phyloP scores from a whole-genome alignment of 1,139 yeast genomes.

The Kurtzmaniella quercitrusa region DNA sequence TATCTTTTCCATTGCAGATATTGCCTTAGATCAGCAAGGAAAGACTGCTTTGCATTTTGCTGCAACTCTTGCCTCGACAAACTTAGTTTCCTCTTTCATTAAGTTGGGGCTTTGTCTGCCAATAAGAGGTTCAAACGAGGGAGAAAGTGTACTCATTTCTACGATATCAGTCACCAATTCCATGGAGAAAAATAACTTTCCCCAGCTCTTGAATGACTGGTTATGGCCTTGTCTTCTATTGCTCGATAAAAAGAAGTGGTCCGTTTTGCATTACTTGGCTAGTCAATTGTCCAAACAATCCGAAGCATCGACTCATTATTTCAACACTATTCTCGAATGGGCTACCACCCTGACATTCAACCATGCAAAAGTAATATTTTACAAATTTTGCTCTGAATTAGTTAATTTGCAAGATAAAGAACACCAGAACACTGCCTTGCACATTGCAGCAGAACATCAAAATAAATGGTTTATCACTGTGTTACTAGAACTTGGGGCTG shows the following conservation, averaged over 20 bases:
- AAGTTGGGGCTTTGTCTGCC: constrained; percentile 37
- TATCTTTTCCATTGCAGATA: constrained; percentile 23
- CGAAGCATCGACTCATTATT: constrained; percentile 56
- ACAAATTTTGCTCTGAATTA: constrained; percentile 60
- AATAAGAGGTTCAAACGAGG: constrained; percentile 36
- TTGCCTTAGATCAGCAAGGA: constrained; percentile 39
- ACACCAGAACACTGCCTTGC: constrained; percentile 85
- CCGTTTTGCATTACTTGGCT: constrained; percentile 37
- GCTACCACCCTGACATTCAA: constrained; percentile 18
- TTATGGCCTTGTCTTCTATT: constrained; percentile 38
- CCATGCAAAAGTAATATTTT: constrained; percentile 40
- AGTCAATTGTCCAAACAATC: constrained; percentile 25
- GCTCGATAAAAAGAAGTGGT: constrained; percentile 29
- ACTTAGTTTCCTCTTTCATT: constrained; percentile 34
- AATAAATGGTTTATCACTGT: constrained; percentile 77
- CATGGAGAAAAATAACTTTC: constrained; percentile 43
- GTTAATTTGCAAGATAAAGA: constrained; percentile 70
- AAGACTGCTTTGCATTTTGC: constrained; percentile 48
- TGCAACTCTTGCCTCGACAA: constrained; percentile 37
- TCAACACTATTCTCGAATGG: constrained; percentile 78
- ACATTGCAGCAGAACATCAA: constrained; percentile 87
- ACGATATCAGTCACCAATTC: constrained; percentile 42
- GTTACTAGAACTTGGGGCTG: constrained; percentile 82
- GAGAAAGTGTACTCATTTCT: constrained; percentile 41
- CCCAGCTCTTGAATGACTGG: constrained; percentile 29